Percentiles rank a stretch among this genome's conserved stretches.
phyloP scores from a whole-genome alignment of 495 filamentous ascomycete species.

The Penicillium mononematosum region DNA sequence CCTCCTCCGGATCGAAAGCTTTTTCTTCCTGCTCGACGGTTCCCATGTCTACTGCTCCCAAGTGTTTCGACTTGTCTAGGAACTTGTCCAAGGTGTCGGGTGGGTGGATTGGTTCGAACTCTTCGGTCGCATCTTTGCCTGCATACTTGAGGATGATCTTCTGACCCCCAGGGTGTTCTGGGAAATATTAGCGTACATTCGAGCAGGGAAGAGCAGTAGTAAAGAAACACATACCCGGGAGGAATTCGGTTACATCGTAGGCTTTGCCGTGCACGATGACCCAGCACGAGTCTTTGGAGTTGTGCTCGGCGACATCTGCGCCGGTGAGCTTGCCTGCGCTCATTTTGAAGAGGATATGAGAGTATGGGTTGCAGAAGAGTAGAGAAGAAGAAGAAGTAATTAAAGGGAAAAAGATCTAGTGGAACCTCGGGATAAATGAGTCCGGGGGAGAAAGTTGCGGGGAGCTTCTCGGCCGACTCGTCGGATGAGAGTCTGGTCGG shows the following conservation, averaged over 20 bases:
- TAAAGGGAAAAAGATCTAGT: slow-evolving; percentile 12
- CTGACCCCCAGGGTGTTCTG: slow-evolving; percentile 82
- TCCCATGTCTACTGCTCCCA: slow-evolving; percentile 87
- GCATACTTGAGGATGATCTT: slow-evolving; percentile 82
- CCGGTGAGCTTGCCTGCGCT: slow-evolving; percentile 58
- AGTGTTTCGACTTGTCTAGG: slow-evolving; percentile 79
- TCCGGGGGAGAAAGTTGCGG: slow-evolving; percentile 31
- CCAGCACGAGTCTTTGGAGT: slow-evolving; percentile 76
- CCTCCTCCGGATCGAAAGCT: slow-evolving; percentile 71
- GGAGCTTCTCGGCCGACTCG: slow-evolving; percentile 32
- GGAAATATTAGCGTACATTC: slow-evolving; percentile 1
- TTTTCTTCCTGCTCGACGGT: slow-evolving; percentile 75
- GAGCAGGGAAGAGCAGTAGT: background rate
- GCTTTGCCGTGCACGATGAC: slow-evolving; percentile 87
- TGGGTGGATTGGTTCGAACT: slow-evolving; percentile 91
- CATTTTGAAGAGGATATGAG: slow-evolving; percentile 25
- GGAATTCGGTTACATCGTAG: slow-evolving; percentile 90
- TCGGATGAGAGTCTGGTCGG: slow-evolving; percentile 1
- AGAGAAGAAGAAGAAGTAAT: slow-evolving; percentile 4
- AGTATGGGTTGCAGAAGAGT: slow-evolving; percentile 6
- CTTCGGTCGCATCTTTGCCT: slow-evolving; percentile 79
- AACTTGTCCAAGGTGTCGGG: slow-evolving; percentile 77
- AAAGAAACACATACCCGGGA: slow-evolving; percentile 51
- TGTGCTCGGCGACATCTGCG: slow-evolving; percentile 76
- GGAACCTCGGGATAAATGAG: slow-evolving; percentile 34